These are phyloP conservation scores for Penicillium samsonianum DNA, from an alignment of 495 filamentous ascomycete genomes.

Conservation along the genomic window DNA sequence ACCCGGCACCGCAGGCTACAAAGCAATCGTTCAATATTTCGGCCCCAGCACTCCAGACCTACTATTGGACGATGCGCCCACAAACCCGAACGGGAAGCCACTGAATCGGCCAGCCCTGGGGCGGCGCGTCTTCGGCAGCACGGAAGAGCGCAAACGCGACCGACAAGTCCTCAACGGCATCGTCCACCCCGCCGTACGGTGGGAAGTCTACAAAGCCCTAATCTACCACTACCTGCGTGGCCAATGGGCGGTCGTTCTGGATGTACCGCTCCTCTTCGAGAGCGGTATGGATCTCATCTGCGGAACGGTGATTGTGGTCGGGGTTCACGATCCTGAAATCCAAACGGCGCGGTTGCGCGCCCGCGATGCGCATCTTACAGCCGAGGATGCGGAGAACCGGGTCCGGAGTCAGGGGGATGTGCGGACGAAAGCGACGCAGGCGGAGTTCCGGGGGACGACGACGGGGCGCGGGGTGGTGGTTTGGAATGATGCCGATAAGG, in stretches of 20 bases:
- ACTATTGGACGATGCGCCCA: constrained; percentile 51
- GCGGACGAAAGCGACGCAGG: constrained; percentile 73
- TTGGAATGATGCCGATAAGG: constrained; percentile 78
- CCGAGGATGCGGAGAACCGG: constrained; percentile 78
- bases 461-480: constrained; percentile 69
- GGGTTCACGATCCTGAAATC: constrained; percentile 66
- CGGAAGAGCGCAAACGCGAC: constrained; percentile 62
- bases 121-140: constrained; percentile 77
- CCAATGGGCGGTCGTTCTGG: constrained; percentile 84
- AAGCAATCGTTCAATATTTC: constrained; percentile 77
- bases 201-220: constrained; percentile 70
- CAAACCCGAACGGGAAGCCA: constrained; percentile 58
- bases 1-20: constrained; percentile 82
- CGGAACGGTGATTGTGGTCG: constrained; percentile 81
- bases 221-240: constrained; percentile 67
- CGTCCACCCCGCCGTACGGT: constrained; percentile 82
- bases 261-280: constrained; percentile 92
- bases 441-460: constrained; percentile 59
- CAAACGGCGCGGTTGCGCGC: constrained; percentile 77
- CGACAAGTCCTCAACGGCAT: constrained; percentile 80
- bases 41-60: constrained; percentile 78
- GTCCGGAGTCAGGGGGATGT: constrained; percentile 84
- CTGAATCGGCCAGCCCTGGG: constrained; percentile 87
- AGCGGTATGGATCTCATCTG: constrained; percentile 77
- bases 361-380: constrained; percentile 69